Evolutionary conservation across 345 rosid genomes (phyloP).

Genomic region (Arabis alpina): DNA sequence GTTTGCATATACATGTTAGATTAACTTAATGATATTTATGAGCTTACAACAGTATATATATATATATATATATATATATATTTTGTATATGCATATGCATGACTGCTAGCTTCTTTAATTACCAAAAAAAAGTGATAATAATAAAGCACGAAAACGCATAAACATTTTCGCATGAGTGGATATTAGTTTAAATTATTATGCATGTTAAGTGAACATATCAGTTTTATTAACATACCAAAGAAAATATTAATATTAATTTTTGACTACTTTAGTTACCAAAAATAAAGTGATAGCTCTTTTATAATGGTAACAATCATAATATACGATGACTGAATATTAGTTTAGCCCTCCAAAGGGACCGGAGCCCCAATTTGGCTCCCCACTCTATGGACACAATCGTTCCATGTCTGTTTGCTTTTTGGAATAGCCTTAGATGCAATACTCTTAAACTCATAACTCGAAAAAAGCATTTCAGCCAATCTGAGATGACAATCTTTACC

Average conservation of each 20-base stretch:
- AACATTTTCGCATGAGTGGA: neutral
- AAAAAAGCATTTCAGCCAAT: too few species aligned
- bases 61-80: constrained; percentile 78
- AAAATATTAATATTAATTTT: constrained; percentile 44
- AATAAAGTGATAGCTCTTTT: neutral
- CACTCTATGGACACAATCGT: too few species aligned
- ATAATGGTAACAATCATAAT: neutral
- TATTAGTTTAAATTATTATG: neutral
- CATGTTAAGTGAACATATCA: neutral
- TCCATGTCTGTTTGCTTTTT: too few species aligned
- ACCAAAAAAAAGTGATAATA: neutral
- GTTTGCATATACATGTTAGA: neutral
- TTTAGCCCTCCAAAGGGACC: too few species aligned
- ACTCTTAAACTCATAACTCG: too few species aligned
- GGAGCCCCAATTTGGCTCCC: too few species aligned
- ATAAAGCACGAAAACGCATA: neutral
- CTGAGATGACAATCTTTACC: too few species aligned
- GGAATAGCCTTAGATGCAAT: too few species aligned
- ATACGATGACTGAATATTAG: neutral
- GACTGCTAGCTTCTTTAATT: constrained; percentile 63
- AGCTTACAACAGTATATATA: constrained; percentile 70
- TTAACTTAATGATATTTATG: constrained; percentile 3
- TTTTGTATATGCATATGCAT: constrained; percentile 35
- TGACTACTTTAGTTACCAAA: constrained; percentile 53
- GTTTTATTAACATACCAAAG: too few species aligned